Conservation (phyloP, 257 asterid genomes). For the Nicotiana tomentosiformis region DNA sequence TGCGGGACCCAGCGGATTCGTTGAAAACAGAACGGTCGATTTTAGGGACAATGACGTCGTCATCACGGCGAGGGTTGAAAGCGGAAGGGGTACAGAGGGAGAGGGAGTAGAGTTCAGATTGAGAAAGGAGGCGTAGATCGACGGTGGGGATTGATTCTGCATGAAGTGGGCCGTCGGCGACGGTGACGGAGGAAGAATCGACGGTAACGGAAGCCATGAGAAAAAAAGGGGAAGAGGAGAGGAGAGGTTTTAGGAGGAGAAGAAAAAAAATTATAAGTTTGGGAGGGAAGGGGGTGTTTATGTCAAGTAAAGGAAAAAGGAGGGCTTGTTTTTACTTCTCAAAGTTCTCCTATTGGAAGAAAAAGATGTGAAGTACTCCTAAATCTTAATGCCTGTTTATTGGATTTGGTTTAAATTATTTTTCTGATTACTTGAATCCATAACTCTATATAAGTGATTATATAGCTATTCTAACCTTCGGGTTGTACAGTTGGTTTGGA, state of each 20-base stretch:
- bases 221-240: not conserved
- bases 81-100: slow-evolving; percentile 57
- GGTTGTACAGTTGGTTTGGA: no score
- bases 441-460: no score
- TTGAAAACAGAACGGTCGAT: slow-evolving; percentile 86
- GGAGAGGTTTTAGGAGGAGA: slow-evolving; percentile 3
- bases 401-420: not conserved
- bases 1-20: slow-evolving; percentile 83
- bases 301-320: not conserved
- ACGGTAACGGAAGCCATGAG: slow-evolving; percentile 34
- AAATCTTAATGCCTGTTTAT: not conserved
- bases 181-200: slow-evolving; percentile 17
- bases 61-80: slow-evolving; percentile 44
- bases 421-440: no score
- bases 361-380: not conserved
- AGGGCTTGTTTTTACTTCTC: not conserved
- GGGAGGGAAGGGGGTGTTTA: not conserved
- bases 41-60: slow-evolving; percentile 65
- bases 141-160: slow-evolving; percentile 45
- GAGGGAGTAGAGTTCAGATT: slow-evolving; percentile 65
- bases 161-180: slow-evolving; percentile 29
- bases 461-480: no score
- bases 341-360: not conserved
- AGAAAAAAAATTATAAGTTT: not conserved
- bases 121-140: slow-evolving; percentile 71